Conservation (phyloP, 306 rosid species). For the Pyrus betulifolia region DNA sequence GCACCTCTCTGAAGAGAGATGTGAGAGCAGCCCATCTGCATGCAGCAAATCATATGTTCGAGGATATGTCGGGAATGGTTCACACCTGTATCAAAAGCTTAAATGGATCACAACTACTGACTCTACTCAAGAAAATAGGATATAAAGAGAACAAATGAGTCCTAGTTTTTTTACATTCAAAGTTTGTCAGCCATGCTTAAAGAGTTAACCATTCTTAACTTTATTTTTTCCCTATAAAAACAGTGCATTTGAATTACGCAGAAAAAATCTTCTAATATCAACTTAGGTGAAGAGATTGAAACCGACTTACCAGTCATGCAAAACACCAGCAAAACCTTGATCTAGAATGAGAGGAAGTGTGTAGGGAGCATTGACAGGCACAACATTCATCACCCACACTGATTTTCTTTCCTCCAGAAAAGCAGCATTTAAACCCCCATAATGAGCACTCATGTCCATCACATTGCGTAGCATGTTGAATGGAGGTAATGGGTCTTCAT, state of each 20-base stretch:
- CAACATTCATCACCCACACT: conserved; percentile 97
- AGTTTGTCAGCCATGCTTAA: neutral
- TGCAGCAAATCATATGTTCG: conserved; percentile 94
- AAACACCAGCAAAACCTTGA: conserved; percentile 88
- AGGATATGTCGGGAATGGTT: conserved; percentile 94
- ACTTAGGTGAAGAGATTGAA: neutral
- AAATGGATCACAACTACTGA: conserved; percentile 14
- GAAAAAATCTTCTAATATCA: neutral
- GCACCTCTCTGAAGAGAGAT: conserved; percentile 64
- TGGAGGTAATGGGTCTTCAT: conserved; percentile 98
- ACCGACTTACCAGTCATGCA: conserved; percentile 84
- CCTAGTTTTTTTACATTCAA: neutral
- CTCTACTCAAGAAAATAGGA: neutral
- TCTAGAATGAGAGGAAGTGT: conserved; percentile 85
- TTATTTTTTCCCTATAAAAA: neutral
- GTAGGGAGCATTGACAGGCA: conserved; percentile 61
- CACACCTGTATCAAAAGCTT: conserved; percentile 59
- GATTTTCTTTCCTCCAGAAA: conserved; percentile 77
- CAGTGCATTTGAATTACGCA: neutral
- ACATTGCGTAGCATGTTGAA: conserved; percentile 95
- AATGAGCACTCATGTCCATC: conserved; percentile 91
- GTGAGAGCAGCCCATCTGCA: conserved; percentile 77
- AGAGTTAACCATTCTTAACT: neutral
- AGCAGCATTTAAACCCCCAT: conserved; percentile 88
- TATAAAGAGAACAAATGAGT: neutral